Evolutionary conservation across 2,329 filamentous ascomycete species (phyloP), one percentile per base, ranked within the genome.

Genomic region (Cytospora leucostoma): DNA sequence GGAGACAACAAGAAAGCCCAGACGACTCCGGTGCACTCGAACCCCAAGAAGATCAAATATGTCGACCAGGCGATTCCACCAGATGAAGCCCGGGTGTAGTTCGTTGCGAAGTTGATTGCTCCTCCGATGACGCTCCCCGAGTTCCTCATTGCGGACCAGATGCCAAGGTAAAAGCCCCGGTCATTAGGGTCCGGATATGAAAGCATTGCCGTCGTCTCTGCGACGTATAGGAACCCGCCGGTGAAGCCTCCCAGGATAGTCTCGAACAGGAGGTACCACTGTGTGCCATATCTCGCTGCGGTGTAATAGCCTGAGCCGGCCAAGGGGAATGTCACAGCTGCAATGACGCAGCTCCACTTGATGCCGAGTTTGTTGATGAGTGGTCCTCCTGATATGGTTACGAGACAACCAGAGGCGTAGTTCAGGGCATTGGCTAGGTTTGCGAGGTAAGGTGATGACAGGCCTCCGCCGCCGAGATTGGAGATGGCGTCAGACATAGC

Each of bases 291-390:
- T 53, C 68, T 71, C 1, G 72, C 73, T 50, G 67, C 74, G 40
- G 70, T 70, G 57, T 76, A 76, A 60, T 74, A 75, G 13, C 72
- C 71, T 15, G 73, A 76, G 1, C 74, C 74, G 0, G 68, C 67
- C 49, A 77, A 65, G 0, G 75, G 75, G 57, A 77, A 73, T 1
- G 71, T 64, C 2, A 73, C 13, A 8, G 73, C 73, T 7, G 74
- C 75, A 49, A 77, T 72, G 37, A 77, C 66, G 66, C 75, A 77
- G 4, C 72, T 70, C 70, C 71, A 74, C 54, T 72, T 74, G 61
- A 76, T 76, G 15, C 75, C 75, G 8, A 77, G 60, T 57, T 76
- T 76, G 66, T 76, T 77, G 66, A 77, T 76, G 56, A 77, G 59
- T 1, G 75, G 75, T 0, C 75, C 75, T 21, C 75, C 75, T 10